phyloP scores from a whole-genome alignment of 306 rosid genomes.

The Dalbergia cultrata region DNA sequence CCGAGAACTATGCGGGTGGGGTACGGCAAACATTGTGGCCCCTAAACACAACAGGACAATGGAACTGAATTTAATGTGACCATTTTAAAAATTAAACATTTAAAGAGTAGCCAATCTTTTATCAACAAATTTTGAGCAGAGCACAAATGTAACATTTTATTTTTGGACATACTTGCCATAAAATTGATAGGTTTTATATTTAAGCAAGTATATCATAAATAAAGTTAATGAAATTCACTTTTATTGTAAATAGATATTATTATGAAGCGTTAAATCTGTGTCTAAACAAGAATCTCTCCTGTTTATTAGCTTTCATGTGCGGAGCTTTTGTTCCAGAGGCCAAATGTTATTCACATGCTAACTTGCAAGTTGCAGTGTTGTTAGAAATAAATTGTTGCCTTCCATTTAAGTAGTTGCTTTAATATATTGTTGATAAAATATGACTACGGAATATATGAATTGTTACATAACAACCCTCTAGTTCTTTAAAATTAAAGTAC shows the following conservation, averaged over 20 bases:
- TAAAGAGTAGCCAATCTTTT: background rate
- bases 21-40: background rate
- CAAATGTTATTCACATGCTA: background rate
- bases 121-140: too few species aligned
- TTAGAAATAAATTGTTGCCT: background rate
- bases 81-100: background rate
- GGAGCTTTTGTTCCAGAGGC: background rate
- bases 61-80: constrained; percentile 7
- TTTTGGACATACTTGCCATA: too few species aligned
- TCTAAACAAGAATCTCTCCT: too few species aligned
- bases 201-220: too few species aligned
- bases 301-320: background rate
- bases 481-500: background rate
- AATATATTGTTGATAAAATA: too few species aligned
- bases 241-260: too few species aligned
- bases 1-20: constrained; percentile 15
- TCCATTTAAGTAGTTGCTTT: background rate
- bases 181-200: too few species aligned
- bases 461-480: background rate
- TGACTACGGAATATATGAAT: too few species aligned
- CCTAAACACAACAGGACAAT: constrained; percentile 13
- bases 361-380: background rate
- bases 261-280: too few species aligned
- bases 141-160: too few species aligned
- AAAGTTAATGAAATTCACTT: too few species aligned